Evolutionary conservation across 2,329 filamentous ascomycete species (phyloP).

Genomic region (Pseudohalonectria lignicola): DNA sequence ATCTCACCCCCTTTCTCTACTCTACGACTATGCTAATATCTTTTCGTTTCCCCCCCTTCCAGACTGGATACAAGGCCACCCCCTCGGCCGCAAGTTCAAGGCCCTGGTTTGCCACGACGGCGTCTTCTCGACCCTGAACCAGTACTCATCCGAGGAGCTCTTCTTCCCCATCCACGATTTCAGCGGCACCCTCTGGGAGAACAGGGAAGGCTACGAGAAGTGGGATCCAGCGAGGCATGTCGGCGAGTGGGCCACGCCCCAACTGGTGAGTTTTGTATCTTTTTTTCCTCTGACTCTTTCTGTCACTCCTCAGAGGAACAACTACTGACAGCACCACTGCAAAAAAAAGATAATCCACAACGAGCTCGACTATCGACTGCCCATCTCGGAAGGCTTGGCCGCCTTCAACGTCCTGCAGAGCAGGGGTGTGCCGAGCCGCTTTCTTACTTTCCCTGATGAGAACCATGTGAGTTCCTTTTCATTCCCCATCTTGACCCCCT

Average conservation of each 20-base stretch:
- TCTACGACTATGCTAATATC: too few relatives aligned
- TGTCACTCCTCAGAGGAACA: neutral
- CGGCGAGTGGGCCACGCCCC: conserved; percentile 72
- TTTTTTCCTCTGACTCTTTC: neutral
- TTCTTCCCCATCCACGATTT: conserved; percentile 62
- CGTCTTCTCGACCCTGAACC: conserved; percentile 61
- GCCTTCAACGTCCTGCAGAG: conserved; percentile 81
- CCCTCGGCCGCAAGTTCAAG: conserved; percentile 73
- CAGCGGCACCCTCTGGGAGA: conserved; percentile 49
- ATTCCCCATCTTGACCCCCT: conserved; percentile 39
- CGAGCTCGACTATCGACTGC: conserved; percentile 79
- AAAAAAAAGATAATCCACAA: conserved; percentile 57
- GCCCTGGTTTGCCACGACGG: conserved; percentile 84
- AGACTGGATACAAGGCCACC: conserved; percentile 85
- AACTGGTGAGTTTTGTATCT: conserved; percentile 51
- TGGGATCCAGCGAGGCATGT: conserved; percentile 58
- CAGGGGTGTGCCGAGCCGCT: conserved; percentile 61
- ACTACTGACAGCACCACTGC: neutral
- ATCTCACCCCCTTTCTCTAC: neutral
- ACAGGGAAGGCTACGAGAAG: conserved; percentile 51
- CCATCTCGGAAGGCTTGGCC: conserved; percentile 72
- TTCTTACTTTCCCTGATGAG: conserved; percentile 73
- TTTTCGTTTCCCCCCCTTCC: conserved; percentile 7
- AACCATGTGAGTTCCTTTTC: conserved; percentile 42
- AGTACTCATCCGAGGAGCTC: conserved; percentile 44